Base-by-base conservation (phyloP, 2,329 filamentous ascomycete species). In the Corynespora cassiicola region DNA sequence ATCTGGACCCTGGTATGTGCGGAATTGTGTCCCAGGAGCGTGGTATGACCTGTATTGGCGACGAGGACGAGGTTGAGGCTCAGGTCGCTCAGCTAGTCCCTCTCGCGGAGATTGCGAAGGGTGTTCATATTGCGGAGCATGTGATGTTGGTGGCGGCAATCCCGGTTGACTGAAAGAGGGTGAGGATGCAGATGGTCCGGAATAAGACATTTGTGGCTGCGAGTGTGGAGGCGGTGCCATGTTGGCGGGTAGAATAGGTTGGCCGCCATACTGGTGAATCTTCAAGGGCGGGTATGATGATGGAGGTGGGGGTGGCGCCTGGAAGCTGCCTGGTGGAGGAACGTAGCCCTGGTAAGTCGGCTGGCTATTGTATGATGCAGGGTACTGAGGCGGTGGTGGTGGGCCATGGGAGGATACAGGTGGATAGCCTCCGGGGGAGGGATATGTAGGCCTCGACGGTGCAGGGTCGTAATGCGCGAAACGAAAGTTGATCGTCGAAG, bases 381-480 rank as follows among this genome's bases (percentile, higher is more conserved):
- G 18, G 19, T 88, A 84, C 78, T 73, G 87, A 7, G 44, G 47
- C 17, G 42, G 49, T 9, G 31, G 47, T 22, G 50, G 36, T 12
- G 53, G 49, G 5, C 31, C 11, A 18, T 28, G 52, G 12, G 53
- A 40, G 6, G 46, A 50, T 3, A 32, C 25, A 18, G 54, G 38
- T 22, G 53, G 47, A 35, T 61, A 63, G 17, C 34, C 50, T 24
- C 31, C 9, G 15, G 55, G 47, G n/a, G 54, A 50, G 31, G 58
- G 54, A 23, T 58, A 59, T 5, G 50, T 15, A 10, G 50, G 28
- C 20, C 55, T 48, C 11, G 54, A 47, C 14, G 61, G 59, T 7
- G 51, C 54, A n/a, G 64, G 63, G 33, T 65, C 63, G 31, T 67
- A 66, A 35, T 65, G 61, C 18, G 63, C 63, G 28, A 66, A 67